These are phyloP conservation scores for Noccaea caerulescens DNA, from an alignment of 345 rosid genomes.

Conservation along the genomic window DNA sequence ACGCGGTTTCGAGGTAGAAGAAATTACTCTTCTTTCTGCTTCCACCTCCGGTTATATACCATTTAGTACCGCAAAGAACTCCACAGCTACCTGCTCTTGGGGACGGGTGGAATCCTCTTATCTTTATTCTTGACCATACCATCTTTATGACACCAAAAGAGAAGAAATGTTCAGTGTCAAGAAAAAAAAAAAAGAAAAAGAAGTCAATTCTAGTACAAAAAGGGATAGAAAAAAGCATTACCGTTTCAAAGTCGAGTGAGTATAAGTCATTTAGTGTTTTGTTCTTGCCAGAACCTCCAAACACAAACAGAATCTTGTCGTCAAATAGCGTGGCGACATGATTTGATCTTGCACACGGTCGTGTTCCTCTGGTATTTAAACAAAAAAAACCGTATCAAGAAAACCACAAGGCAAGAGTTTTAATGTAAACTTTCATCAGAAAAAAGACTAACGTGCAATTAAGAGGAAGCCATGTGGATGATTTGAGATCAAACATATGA, in stretches of 20 bases:
- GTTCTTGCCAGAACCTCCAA: conserved; percentile 90
- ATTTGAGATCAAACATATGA: conserved; percentile 94
- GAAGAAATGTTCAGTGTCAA: conserved; percentile 3
- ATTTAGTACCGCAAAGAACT: conserved; percentile 83
- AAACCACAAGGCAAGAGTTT: neutral
- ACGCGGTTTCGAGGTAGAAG: conserved; percentile 26
- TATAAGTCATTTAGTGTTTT: conserved; percentile 83
- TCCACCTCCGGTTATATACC: conserved; percentile 99
- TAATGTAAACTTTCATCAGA: conserved; percentile 1
- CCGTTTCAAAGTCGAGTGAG: conserved; percentile 96
- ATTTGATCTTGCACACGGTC: conserved; percentile 84
- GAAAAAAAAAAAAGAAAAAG: neutral
- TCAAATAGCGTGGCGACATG: conserved; percentile 89
- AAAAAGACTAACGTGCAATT: conserved; percentile 81
- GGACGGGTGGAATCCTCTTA: conserved; percentile 89
- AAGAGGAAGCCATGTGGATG: conserved; percentile 94
- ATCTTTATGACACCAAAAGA: conserved; percentile 54
- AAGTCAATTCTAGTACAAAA: neutral
- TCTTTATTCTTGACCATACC: conserved; percentile 97
- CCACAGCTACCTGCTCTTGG: conserved; percentile 96
- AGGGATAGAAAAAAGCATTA: conserved; percentile 40
- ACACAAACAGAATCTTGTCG: conserved; percentile 75
- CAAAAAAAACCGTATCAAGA: conserved; percentile 12
- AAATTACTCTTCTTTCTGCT: conserved; percentile 88
- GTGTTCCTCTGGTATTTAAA: conserved; percentile 65